Percentiles rank a stretch among this genome's conserved stretches.
Conservation (phyloP, 2,329 filamentous ascomycete species). For the Acephala macrosclerotiorum region DNA sequence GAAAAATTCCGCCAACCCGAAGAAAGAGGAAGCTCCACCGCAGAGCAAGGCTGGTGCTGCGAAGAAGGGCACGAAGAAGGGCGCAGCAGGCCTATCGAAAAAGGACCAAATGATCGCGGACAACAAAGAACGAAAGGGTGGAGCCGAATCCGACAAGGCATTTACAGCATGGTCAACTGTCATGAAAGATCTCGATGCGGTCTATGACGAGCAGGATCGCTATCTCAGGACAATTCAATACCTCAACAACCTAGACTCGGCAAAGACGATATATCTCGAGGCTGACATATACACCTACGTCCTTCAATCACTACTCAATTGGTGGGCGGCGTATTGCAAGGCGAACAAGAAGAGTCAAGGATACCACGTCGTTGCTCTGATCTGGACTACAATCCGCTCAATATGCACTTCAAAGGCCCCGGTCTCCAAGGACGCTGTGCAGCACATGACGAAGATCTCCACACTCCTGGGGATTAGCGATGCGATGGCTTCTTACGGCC, state of each 20-base stretch:
- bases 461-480: conserved; percentile 46
- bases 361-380: conserved; percentile 52
- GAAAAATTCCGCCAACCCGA: conserved; percentile 32
- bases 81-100: conserved; percentile 48
- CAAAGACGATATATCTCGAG: conserved; percentile 41
- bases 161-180: conserved; percentile 42
- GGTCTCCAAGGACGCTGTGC: conserved; percentile 51
- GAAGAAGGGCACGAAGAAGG: conserved; percentile 46
- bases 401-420: conserved; percentile 47
- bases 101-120: conserved; percentile 45
- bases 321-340: conserved; percentile 54
- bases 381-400: conserved; percentile 52
- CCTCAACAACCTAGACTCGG: conserved; percentile 41
- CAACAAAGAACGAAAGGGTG: conserved; percentile 42
- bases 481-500: conserved; percentile 36
- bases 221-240: conserved; percentile 41
- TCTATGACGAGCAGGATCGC: conserved; percentile 40
- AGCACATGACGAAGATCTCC: conserved; percentile 44
- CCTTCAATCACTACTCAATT: conserved; percentile 54
- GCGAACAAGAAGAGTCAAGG: conserved; percentile 43
- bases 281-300: conserved; percentile 52
- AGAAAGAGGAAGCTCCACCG: conserved; percentile 34
- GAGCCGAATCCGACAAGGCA: conserved; percentile 41
- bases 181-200: conserved; percentile 41
- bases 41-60: conserved; percentile 23